Conservation (phyloP, 2,329 filamentous ascomycete genomes). For the Pseudocercospora macadamiae region DNA sequence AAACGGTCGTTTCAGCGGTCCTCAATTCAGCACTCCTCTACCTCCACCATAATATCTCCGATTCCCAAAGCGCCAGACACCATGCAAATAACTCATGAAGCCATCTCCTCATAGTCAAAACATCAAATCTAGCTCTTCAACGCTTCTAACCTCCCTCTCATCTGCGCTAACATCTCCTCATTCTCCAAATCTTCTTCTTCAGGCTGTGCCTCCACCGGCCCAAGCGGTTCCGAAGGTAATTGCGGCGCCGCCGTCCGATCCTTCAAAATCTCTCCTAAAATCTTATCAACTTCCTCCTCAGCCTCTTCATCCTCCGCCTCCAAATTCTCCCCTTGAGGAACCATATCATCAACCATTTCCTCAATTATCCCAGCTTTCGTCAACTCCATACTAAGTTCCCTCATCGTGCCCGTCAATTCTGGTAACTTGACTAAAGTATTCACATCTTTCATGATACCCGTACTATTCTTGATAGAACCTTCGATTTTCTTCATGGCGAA, state of each 20-base stretch:
- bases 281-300: constrained; percentile 84
- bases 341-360: constrained; percentile 88
- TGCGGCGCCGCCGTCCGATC: constrained; percentile 66
- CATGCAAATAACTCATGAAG: no score
- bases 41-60: no score
- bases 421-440: constrained; percentile 83
- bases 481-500: constrained; percentile 96
- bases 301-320: constrained; percentile 75
- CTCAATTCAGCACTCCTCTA: no score
- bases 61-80: no score
- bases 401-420: constrained; percentile 86
- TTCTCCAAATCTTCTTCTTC: constrained; percentile 74
- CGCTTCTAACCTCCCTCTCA: constrained; percentile 88
- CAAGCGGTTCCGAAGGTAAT: constrained; percentile 52
- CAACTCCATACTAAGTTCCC: constrained; percentile 80
- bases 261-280: constrained; percentile 87
- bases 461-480: constrained; percentile 81
- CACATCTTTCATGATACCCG: constrained; percentile 96
- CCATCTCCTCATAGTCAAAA: no score
- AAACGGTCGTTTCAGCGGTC: no score
- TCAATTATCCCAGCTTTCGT: constrained; percentile 96
- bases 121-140: constrained; percentile 73
- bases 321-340: constrained; percentile 73
- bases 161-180: constrained; percentile 89
- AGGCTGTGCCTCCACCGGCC: constrained; percentile 55